A percentile compares a stretch with the other conserved stretches of the same genome.
These are phyloP conservation scores for Claviceps monticola DNA, from an alignment of 2,329 filamentous ascomycete genomes.

Conservation along the genomic window DNA sequence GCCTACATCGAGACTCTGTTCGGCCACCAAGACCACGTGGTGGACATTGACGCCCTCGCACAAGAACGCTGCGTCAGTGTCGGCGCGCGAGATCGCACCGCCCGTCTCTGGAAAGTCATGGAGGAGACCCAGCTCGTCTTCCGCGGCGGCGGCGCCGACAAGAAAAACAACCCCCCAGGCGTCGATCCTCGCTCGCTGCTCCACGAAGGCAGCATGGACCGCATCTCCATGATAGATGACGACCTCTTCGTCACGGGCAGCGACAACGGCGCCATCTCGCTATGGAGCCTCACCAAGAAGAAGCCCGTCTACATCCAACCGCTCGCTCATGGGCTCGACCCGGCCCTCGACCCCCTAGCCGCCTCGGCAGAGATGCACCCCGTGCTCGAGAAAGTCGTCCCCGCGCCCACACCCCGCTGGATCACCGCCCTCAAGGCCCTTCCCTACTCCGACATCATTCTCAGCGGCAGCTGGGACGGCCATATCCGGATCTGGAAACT, in stretches of 20 bases:
- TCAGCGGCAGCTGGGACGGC: conserved; percentile 88
- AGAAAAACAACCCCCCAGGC: conserved; percentile 32
- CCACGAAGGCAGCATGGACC: conserved; percentile 79
- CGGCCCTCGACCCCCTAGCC: conserved; percentile 50
- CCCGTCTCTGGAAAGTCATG: conserved; percentile 86
- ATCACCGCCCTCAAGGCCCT: conserved; percentile 81
- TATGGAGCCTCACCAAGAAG: conserved; percentile 90
- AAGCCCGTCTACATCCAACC: conserved; percentile 74
- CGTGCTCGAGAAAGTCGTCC: conserved; percentile 38
- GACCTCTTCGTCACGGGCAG: conserved; percentile 84
- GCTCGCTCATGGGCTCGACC: conserved; percentile 75
- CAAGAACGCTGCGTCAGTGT: conserved; percentile 86
- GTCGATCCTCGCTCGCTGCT: conserved; percentile 39
- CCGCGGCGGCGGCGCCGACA: conserved; percentile 59
- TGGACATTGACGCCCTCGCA: conserved; percentile 69
- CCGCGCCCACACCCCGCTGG: conserved; percentile 61
- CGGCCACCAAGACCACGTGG: conserved; percentile 83
- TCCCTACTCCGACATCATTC: conserved; percentile 78
- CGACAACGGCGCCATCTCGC: conserved; percentile 73
- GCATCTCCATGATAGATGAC: conserved; percentile 78
- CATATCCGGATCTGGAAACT: conserved; percentile 75
- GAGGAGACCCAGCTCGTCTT: conserved; percentile 95
- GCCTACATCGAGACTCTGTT: conserved; percentile 94
- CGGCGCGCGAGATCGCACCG: conserved; percentile 80
- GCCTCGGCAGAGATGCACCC: conserved; percentile 60